Conservation (phyloP, 345 rosid genomes). For the Bruguiera parviflora region DNA sequence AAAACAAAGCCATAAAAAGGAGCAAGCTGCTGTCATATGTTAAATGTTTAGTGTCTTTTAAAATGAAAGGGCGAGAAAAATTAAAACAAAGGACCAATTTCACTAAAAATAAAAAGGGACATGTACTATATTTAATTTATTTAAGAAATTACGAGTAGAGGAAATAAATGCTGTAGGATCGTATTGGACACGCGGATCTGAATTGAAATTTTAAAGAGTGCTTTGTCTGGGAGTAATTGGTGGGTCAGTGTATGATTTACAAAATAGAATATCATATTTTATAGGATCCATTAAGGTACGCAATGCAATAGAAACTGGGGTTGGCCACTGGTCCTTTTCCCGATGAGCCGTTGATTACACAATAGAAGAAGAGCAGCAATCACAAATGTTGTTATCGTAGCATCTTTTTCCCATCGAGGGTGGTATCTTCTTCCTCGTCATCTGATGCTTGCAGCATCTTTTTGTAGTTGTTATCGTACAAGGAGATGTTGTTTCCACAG, state of each 20-base stretch:
- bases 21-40: background rate
- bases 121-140: background rate
- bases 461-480: conserved; percentile 10
- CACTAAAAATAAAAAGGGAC: background rate
- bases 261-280: conserved; percentile 17
- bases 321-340: conserved; percentile 38
- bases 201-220: conserved; percentile 15
- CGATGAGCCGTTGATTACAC: conserved; percentile 23
- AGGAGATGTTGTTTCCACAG: conserved; percentile 24
- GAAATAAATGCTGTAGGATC: conserved; percentile 16
- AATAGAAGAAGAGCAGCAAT: conserved; percentile 26
- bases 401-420: too few relatives aligned
- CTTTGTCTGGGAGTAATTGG: conserved; percentile 34
- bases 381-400: conserved; percentile 23
- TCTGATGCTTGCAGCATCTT: conserved; percentile 12
- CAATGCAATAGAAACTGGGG: conserved; percentile 26
- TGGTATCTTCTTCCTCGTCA: background rate
- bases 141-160: background rate
- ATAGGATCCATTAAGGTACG: conserved; percentile 17
- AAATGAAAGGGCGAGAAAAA: background rate
- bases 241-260: conserved; percentile 23
- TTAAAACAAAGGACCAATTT: background rate
- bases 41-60: conserved; percentile 5
- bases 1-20: conserved; percentile 8
- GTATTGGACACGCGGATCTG: conserved; percentile 9